phyloP scores from a whole-genome alignment of 1,284 basidiomycete genomes.

The Ceratorhiza oryzae-sativae region DNA sequence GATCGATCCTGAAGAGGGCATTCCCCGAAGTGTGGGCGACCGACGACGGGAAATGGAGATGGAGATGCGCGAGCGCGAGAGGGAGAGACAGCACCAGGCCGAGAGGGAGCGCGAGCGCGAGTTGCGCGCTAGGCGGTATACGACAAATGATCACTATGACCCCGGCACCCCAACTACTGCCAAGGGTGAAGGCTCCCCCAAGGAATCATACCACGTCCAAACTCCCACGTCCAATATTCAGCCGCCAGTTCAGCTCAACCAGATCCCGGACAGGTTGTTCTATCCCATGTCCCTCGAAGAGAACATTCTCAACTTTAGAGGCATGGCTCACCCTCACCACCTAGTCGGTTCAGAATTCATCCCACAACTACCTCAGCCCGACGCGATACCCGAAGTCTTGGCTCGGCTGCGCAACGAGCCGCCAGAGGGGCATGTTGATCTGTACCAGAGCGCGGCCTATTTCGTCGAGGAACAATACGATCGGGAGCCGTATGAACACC shows the following conservation, averaged over 20 bases:
- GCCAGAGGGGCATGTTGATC: slow-evolving; percentile 31
- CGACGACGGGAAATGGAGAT: slow-evolving; percentile 6
- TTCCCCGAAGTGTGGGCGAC: not conserved
- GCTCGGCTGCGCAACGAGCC: slow-evolving; percentile 22
- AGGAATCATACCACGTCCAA: slow-evolving; percentile 12
- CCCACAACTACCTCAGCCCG: slow-evolving; percentile 29
- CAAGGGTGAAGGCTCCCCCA: not conserved
- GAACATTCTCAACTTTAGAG: slow-evolving; percentile 24
- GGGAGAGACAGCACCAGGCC: not conserved
- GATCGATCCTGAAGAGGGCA: slow-evolving; percentile 18
- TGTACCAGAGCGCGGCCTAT: slow-evolving; percentile 34
- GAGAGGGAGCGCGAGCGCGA: not conserved
- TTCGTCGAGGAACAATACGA: slow-evolving; percentile 36
- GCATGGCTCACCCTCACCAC: slow-evolving; percentile 20
- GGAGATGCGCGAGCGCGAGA: slow-evolving; percentile 19
- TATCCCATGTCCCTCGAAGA: slow-evolving; percentile 35
- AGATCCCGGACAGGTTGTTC: slow-evolving; percentile 31
- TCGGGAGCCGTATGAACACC: slow-evolving; percentile 34
- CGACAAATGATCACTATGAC: slow-evolving; percentile 2
- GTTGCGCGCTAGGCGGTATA: not conserved
- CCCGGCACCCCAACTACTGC: not conserved
- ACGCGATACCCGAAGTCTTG: slow-evolving; percentile 30
- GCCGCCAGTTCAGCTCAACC: slow-evolving; percentile 14
- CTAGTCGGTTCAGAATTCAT: slow-evolving; percentile 29
- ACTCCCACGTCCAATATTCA: slow-evolving; percentile 9